Base-by-base conservation (phyloP, 2,329 filamentous ascomycete genomes). In the Calonectria pseudoreteaudii region DNA sequence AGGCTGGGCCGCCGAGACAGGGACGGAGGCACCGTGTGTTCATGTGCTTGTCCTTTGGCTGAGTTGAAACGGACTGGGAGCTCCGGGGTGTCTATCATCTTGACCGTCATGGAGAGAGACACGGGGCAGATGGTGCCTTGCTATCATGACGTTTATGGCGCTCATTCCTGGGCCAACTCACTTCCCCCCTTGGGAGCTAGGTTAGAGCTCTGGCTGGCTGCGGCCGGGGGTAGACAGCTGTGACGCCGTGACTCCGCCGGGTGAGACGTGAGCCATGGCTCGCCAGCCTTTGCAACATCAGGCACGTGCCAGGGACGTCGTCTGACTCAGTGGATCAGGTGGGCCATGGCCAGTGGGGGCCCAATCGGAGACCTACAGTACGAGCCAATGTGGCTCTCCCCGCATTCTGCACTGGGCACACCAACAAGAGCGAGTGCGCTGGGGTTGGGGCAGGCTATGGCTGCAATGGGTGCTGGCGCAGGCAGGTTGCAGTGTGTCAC, bases 321-420 rank as follows among this genome's bases (percentile, higher is more conserved):
- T 81, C 79, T 81, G 79, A 81, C 79, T 81, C 70, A 74, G 79
- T 78, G 77, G 79, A 81, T 81, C 79, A 81, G 78, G 79, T 79
- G 79, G 79, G 78, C 76, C 75, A 47, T 10, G 38, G 65, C 58
- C 71, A 31, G 79, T 80, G 74, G 79, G 60, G 77, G 52, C 31
- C 79, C 78, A 79, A 80, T 80, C 76, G 79, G 79, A 80, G 77
- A 65, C 56, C 56, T 62, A 62, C 70, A 78, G 58, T 52, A 34
- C 56, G 65, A 69, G 50, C 66, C 41, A 70, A 41, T 26, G 71
- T 31, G 66, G 73, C 52, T 41, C 78, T 74, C 79, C 79, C 79
- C 79, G 79, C 79, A 81, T 81, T 81, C 67, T 80, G 56, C 76
- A 75, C 75, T 79, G 74, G 71, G 71, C 70, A n/a, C 53, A 58